These are phyloP conservation scores for Auricularia sp. DNA, from an alignment of 768 basidiomycete species.

Conservation along the genomic window DNA sequence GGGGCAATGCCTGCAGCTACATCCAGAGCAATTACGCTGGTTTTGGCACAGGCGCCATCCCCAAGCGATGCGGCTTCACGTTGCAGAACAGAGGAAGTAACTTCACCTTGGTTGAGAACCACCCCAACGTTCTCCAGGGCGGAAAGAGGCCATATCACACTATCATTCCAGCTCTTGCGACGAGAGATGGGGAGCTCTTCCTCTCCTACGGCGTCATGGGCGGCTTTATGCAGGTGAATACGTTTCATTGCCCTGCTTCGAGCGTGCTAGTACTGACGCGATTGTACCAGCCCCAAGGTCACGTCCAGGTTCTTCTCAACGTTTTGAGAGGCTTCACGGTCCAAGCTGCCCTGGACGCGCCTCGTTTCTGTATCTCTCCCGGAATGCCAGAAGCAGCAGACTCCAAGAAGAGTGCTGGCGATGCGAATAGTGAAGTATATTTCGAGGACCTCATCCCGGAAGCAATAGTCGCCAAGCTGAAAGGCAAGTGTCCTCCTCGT, in stretches of 20 bases:
- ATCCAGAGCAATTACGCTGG: conserved; percentile 87
- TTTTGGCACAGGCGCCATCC: conserved; percentile 90
- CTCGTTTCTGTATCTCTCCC: conserved; percentile 91
- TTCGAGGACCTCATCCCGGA: conserved; percentile 73
- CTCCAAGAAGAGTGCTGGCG: conserved; percentile 39
- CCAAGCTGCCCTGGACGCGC: conserved; percentile 88
- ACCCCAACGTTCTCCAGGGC: conserved; percentile 80
- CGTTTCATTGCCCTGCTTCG: not conserved
- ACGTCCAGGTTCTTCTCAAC: conserved; percentile 88
- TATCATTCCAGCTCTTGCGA: conserved; percentile 85
- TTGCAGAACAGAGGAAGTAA: conserved; percentile 88
- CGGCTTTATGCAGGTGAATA: conserved; percentile 69
- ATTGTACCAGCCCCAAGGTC: conserved; percentile 95
- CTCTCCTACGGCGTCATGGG: conserved; percentile 89
- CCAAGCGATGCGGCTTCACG: conserved; percentile 91
- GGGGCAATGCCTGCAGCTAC: conserved; percentile 83
- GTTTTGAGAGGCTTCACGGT: conserved; percentile 77
- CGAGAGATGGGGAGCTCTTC: conserved; percentile 66
- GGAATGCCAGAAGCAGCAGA: conserved; percentile 52
- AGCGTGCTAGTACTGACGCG: too few relatives aligned
- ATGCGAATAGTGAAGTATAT: conserved; percentile 75
- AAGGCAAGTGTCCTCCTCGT: too few relatives aligned
- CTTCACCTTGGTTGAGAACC: conserved; percentile 68
- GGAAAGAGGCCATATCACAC: conserved; percentile 88
- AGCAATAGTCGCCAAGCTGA: conserved; percentile 54